These are phyloP conservation scores for Chlorella sp. DNA, from an alignment of 139 green algal genomes.

Conservation along the genomic window DNA sequence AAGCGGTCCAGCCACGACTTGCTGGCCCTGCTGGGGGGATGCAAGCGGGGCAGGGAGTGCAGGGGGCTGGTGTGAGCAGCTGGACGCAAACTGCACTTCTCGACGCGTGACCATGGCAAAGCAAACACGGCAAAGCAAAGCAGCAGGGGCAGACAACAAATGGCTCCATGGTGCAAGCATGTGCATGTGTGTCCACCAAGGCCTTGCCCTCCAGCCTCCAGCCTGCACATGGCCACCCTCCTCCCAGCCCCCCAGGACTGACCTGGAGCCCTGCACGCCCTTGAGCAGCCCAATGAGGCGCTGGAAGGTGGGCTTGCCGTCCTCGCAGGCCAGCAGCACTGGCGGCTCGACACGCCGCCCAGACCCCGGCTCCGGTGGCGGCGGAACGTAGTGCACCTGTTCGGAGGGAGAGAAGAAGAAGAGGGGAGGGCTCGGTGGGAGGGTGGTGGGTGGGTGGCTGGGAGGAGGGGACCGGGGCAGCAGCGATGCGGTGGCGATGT, in stretches of 20 bases:
- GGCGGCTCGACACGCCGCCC: background rate
- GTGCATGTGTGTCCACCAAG: too few relatives aligned
- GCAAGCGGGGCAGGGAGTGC: background rate
- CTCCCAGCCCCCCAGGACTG: background rate
- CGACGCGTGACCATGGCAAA: too few relatives aligned
- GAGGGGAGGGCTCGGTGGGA: too few relatives aligned
- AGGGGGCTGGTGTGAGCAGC: too few relatives aligned
- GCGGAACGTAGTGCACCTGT: conserved; percentile 56
- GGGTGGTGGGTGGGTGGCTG: background rate
- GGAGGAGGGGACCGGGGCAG: too few relatives aligned
- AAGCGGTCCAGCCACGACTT: conserved; percentile 48
- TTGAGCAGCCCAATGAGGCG: conserved; percentile 55
- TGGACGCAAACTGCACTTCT: too few relatives aligned
- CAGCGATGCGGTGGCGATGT: too few relatives aligned
- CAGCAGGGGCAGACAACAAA: too few relatives aligned
- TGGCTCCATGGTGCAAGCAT: too few relatives aligned
- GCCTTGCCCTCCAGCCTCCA: too few relatives aligned
- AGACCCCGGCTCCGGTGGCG: background rate
- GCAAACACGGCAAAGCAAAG: too few relatives aligned
- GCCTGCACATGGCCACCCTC: too few relatives aligned
- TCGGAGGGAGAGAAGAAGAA: background rate
- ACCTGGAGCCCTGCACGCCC: conserved; percentile 25
- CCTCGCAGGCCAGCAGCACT: conserved; percentile 43
- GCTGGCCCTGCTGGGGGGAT: conserved; percentile 2
- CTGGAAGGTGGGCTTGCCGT: conserved; percentile 49